phyloP scores from a whole-genome alignment of 2,329 filamentous ascomycete genomes.

The Pseudogymnoascus sp. region DNA sequence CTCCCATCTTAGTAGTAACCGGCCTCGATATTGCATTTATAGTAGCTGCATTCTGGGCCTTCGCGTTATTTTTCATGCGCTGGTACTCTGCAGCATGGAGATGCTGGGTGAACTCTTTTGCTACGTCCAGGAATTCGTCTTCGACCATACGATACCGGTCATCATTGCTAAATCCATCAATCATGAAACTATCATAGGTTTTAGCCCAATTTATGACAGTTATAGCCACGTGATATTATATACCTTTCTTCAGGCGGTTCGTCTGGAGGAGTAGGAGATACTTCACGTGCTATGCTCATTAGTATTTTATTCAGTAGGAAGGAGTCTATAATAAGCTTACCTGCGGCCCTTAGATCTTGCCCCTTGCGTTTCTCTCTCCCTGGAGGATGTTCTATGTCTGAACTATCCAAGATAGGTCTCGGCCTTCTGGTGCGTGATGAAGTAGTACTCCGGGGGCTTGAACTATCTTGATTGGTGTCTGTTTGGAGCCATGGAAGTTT shows the following conservation, averaged over 20 bases:
- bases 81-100: slow-evolving; percentile 73
- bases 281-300: neutral
- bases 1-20: slow-evolving; percentile 28
- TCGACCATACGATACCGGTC: slow-evolving; percentile 77
- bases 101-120: slow-evolving; percentile 64
- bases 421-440: neutral
- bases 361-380: neutral
- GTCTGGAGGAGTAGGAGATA: neutral
- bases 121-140: slow-evolving; percentile 65
- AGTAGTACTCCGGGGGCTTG: neutral
- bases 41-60: slow-evolving; percentile 44
- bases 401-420: slow-evolving; percentile 2
- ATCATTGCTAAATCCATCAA: slow-evolving; percentile 56
- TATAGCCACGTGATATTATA: neutral
- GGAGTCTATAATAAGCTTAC: neutral
- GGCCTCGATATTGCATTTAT: slow-evolving; percentile 34
- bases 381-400: neutral
- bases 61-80: slow-evolving; percentile 53
- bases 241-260: neutral
- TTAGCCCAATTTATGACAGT: neutral
- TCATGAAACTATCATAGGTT: slow-evolving; percentile 41
- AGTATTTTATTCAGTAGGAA: neutral
- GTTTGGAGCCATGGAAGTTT: slow-evolving; percentile 2
- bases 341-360: neutral
- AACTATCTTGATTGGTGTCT: neutral